Percentiles rank a stretch among this genome's conserved stretches.
Evolutionary conservation across 352 stramenopile species (phyloP).

Genomic region (Pythium aristosporum): DNA sequence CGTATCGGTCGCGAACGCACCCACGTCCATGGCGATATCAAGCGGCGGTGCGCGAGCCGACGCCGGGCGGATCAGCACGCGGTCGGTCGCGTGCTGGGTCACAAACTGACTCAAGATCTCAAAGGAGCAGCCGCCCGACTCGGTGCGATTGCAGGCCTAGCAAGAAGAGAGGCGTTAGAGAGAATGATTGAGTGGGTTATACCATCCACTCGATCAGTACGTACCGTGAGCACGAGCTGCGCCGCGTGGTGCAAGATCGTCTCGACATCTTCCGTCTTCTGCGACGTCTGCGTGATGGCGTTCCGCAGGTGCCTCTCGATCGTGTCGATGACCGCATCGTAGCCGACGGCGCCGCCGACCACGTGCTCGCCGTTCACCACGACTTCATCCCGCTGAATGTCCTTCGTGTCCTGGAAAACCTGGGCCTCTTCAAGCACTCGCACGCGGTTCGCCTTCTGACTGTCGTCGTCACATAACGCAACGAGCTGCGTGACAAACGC

Average conservation of each 20-base stretch:
- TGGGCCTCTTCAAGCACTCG: conserved; percentile 45
- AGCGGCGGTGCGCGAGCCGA: conserved; percentile 63
- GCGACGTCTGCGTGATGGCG: conserved; percentile 26
- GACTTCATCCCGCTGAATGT: conserved; percentile 75
- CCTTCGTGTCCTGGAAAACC: conserved; percentile 77
- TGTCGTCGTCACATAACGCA: conserved; percentile 7
- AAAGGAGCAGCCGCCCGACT: conserved; percentile 71
- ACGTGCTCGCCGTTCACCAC: conserved; percentile 53
- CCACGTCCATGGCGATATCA: conserved; percentile 54
- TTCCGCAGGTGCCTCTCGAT: conserved; percentile 46
- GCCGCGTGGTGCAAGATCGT: conserved; percentile 22
- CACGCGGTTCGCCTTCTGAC: conserved; percentile 11
- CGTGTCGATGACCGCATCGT: conserved; percentile 53
- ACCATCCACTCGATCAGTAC: not conserved
- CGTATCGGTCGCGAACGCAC: conserved; percentile 33
- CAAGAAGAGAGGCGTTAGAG: not conserved
- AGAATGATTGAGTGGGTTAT: not conserved
- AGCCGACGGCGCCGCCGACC: conserved; percentile 42
- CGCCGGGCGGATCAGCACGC: conserved; percentile 60
- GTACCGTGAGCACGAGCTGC: conserved; percentile 43
- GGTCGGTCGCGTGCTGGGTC: conserved; percentile 48
- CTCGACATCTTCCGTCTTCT: conserved; percentile 20
- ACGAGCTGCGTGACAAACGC: conserved; percentile 45
- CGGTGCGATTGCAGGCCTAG: conserved; percentile 74
- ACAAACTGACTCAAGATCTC: conserved; percentile 66